These are phyloP conservation scores for Laguncularia racemosa DNA, from an alignment of 345 rosid species.

Conservation along the genomic window DNA sequence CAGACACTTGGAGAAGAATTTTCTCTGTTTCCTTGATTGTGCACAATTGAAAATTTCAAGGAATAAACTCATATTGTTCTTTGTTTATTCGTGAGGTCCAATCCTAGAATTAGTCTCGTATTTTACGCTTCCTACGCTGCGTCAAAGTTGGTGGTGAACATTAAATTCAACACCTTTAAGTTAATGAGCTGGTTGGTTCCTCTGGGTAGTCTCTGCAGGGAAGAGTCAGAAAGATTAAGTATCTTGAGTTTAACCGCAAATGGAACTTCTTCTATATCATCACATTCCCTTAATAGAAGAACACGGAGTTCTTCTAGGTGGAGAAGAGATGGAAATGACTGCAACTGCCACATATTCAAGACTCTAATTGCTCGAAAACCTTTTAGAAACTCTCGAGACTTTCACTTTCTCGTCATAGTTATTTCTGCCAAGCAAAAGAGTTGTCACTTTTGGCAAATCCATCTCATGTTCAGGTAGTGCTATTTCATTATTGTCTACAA, in stretches of 20 bases:
- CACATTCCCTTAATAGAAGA: constrained; percentile 27
- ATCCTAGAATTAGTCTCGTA: too few species aligned
- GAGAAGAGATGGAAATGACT: constrained; percentile 21
- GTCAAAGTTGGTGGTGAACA: constrained; percentile 29
- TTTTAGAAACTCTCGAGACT: constrained; percentile 11
- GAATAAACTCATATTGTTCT: too few species aligned
- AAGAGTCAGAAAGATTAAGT: constrained; percentile 36
- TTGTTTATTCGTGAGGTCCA: too few species aligned
- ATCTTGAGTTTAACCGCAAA: constrained; percentile 21
- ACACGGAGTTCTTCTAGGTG: constrained; percentile 18
- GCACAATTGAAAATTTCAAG: too few species aligned
- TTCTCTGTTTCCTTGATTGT: too few species aligned
- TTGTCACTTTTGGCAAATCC: constrained; percentile 16
- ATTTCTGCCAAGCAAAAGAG: too few species aligned
- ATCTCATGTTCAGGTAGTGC: constrained; percentile 13
- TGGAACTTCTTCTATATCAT: constrained; percentile 27
- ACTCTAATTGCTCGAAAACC: constrained; percentile 23
- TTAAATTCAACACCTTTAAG: constrained; percentile 26
- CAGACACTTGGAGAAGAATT: too few species aligned
- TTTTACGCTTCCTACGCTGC: too few species aligned
- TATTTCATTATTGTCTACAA: constrained; percentile 27
- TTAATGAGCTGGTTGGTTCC: constrained; percentile 22
- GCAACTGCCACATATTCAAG: constrained; percentile 31
- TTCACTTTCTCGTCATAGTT: too few species aligned
- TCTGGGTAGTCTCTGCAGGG: constrained; percentile 21